These are phyloP conservation scores for Cucurbita maxima DNA, from an alignment of 306 rosid genomes.

Conservation along the genomic window DNA sequence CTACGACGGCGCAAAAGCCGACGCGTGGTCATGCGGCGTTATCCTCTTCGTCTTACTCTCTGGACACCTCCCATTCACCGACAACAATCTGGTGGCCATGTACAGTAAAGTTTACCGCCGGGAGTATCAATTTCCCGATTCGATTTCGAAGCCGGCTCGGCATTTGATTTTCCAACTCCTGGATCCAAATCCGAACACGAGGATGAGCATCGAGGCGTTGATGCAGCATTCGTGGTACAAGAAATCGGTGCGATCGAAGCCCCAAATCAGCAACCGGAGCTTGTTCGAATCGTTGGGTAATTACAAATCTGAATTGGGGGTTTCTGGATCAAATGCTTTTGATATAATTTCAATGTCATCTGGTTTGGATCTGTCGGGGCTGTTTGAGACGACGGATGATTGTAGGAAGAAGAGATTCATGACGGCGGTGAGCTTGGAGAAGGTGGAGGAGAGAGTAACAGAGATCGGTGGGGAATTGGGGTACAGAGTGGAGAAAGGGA, in stretches of 20 bases:
- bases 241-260: constrained; percentile 13
- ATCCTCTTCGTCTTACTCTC: constrained; percentile 57
- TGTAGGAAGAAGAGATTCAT: constrained; percentile 35
- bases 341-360: constrained; percentile 84
- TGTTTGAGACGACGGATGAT: constrained; percentile 29
- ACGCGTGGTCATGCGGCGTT: constrained; percentile 89
- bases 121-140: constrained; percentile 41
- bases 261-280: background rate
- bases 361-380: constrained; percentile 63
- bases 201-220: constrained; percentile 33
- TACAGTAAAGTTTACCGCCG: constrained; percentile 40
- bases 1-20: constrained; percentile 72
- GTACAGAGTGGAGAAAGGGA: constrained; percentile 45
- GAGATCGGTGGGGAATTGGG: constrained; percentile 45
- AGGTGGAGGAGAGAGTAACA: constrained; percentile 44
- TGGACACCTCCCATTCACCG: constrained; percentile 60
- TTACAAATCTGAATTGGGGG: background rate
- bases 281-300: constrained; percentile 15
- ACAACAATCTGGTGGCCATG: constrained; percentile 49
- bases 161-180: constrained; percentile 41
- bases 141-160: constrained; percentile 42
- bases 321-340: constrained; percentile 52
- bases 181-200: constrained; percentile 55
- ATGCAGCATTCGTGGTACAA: constrained; percentile 38
- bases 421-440: constrained; percentile 18